Conservation (phyloP, 495 filamentous ascomycete genomes). For the Glutinoglossum americanum region DNA sequence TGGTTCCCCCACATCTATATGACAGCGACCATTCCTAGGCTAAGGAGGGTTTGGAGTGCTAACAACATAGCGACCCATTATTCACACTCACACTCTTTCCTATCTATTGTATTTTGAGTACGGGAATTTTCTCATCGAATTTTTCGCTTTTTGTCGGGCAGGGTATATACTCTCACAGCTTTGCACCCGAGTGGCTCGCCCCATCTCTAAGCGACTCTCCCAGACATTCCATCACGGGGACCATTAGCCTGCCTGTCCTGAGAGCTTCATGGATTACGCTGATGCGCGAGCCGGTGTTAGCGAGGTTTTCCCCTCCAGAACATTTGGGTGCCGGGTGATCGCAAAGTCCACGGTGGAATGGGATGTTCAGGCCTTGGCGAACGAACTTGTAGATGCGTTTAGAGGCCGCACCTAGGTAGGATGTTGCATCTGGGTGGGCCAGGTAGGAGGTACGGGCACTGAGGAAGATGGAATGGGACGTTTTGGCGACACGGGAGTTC, state of each 20-base stretch:
- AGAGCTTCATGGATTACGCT: conserved; percentile 15
- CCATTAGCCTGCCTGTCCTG: conserved; percentile 12
- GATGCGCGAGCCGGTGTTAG: conserved; percentile 12
- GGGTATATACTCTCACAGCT: too few relatives aligned
- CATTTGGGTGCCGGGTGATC: conserved; percentile 19
- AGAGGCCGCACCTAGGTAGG: neutral
- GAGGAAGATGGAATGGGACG: neutral
- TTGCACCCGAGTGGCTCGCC: too few relatives aligned
- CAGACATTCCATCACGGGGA: conserved; percentile 6
- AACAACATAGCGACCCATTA: too few relatives aligned
- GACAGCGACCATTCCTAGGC: too few relatives aligned
- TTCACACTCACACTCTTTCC: too few relatives aligned
- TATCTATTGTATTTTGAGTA: too few relatives aligned
- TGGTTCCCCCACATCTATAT: too few relatives aligned
- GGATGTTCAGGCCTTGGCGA: conserved; percentile 19
- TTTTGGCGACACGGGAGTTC: neutral
- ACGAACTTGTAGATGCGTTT: conserved; percentile 22
- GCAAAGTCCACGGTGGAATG: conserved; percentile 22
- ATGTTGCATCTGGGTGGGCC: neutral
- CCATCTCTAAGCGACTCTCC: too few relatives aligned
- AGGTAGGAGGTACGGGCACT: neutral
- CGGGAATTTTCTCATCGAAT: too few relatives aligned
- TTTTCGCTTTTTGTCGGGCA: too few relatives aligned
- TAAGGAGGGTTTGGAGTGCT: too few relatives aligned
- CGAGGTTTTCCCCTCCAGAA: conserved; percentile 8